Evolutionary conservation across 805 yeast genomes (phyloP), one percentile per base, ranked within the genome.

Genomic region (Wickerhamomyces alni): DNA sequence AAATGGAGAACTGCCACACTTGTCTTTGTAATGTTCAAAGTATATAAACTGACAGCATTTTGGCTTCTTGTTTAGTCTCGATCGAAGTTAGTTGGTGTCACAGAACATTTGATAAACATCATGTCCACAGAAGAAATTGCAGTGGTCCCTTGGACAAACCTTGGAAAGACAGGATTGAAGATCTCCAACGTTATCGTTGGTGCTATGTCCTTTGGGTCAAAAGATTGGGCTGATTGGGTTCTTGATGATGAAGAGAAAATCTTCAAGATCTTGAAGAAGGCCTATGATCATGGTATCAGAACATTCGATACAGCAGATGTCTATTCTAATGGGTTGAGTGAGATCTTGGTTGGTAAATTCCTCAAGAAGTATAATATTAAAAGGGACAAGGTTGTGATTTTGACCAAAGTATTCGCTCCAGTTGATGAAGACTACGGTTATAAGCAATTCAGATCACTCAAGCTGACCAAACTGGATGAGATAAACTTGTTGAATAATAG

Each of bases 291-390:
- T 17, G 74, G 74, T 12, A 41, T 70, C 19, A 55, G 74, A 39
- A 71, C 75, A 2, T 72, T 57, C 45, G 77, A 71, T 43, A 72
- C 77, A 5, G 75, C 76, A 8, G 69, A 70, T 46, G 53, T 56
- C 11, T 72, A 72, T 44, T 62, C 69, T 16, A 67, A 66, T 46
- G 69, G 81, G 6, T 33, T 48, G 8, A 67, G 75, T 30, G 81
- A 75, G 50, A 47, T 53, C 8, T 43, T 75, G 5, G 39, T 77
- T n/a, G 75, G 78, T 13, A 72, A 74, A 52, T 77, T 75, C 47
- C 47, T 77, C 42, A 63, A 66, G 46, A 61, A 63, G 38, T 74
- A 66, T 56, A 60, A 69, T 30, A 77, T 77, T 41, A 65, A 66
- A 2, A 62, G 82, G 42, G 73, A 72, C 30, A 65, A 63, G 28